Percentiles rank a stretch among this genome's conserved stretches.
phyloP scores from a whole-genome alignment of 1,284 basidiomycete genomes.

The Leccinum solheimii region DNA sequence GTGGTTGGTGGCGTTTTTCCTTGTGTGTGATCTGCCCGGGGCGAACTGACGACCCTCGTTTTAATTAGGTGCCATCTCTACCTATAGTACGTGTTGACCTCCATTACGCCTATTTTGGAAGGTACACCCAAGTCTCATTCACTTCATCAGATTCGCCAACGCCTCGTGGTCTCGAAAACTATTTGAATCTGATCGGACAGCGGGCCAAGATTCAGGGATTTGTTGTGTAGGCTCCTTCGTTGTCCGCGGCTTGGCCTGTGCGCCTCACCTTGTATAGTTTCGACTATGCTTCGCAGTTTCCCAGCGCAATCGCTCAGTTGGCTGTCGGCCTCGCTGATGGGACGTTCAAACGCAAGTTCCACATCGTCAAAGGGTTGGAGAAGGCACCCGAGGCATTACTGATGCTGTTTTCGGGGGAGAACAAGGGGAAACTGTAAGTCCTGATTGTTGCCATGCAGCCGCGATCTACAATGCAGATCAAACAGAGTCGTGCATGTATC shows the following conservation, averaged over 20 bases:
- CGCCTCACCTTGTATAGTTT: constrained; percentile 42
- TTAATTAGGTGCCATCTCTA: constrained; percentile 70
- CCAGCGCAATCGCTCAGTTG: constrained; percentile 55
- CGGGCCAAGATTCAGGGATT: constrained; percentile 83
- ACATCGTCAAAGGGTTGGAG: constrained; percentile 73
- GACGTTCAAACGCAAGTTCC: constrained; percentile 81
- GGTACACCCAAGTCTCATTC: not conserved
- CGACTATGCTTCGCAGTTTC: constrained; percentile 63
- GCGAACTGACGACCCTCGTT: constrained; percentile 6
- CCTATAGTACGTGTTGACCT: constrained; percentile 56
- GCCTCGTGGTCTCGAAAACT: constrained; percentile 61
- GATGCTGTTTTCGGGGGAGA: constrained; percentile 77
- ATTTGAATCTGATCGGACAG: constrained; percentile 69
- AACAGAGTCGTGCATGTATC: constrained; percentile 52
- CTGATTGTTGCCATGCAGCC: not conserved
- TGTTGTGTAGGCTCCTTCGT: constrained; percentile 58
- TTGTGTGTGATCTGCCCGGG: not conserved
- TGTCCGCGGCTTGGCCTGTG: not conserved
- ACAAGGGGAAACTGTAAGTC: constrained; percentile 80
- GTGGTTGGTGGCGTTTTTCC: constrained; percentile 47
- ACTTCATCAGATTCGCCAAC: constrained; percentile 45
- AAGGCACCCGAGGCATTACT: constrained; percentile 68
- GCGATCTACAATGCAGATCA: constrained; percentile 3
- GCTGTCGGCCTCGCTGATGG: constrained; percentile 60
- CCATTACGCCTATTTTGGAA: not conserved